Conservation (phyloP, 2,329 filamentous ascomycete genomes). For the Botrytis porri region DNA sequence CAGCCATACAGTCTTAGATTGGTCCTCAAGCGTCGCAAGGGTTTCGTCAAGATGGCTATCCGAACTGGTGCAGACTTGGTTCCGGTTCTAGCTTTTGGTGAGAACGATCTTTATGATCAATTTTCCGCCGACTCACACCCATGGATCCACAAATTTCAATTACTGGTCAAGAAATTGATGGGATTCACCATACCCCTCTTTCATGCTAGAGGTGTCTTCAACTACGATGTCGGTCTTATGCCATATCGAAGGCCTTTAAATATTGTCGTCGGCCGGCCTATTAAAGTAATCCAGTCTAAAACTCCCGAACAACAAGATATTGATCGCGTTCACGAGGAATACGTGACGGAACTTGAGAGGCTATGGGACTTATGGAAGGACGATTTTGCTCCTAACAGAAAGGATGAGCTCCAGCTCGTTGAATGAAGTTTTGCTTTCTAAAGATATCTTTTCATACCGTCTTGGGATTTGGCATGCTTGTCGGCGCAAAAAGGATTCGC, state of each 20-base stretch:
- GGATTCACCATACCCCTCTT: slow-evolving; percentile 92
- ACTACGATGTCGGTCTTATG: slow-evolving; percentile 96
- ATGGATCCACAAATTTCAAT: slow-evolving; percentile 74
- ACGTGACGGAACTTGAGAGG: slow-evolving; percentile 70
- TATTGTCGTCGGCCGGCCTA: slow-evolving; percentile 82
- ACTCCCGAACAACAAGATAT: slow-evolving; percentile 73
- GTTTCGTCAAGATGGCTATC: slow-evolving; percentile 91
- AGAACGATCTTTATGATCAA: slow-evolving; percentile 95
- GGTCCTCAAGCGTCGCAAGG: slow-evolving; percentile 79
- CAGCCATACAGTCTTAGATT: slow-evolving; percentile 73
- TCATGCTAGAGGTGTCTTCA: slow-evolving; percentile 89
- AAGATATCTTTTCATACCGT: not conserved
- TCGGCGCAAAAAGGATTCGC: not conserved
- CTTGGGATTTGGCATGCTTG: not conserved
- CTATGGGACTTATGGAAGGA: slow-evolving; percentile 79
- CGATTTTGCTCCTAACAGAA: slow-evolving; percentile 61
- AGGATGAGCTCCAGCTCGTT: slow-evolving; percentile 65
- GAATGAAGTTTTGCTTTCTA: slow-evolving; percentile 42
- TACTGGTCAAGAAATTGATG: slow-evolving; percentile 78
- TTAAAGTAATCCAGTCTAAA: slow-evolving; percentile 60
- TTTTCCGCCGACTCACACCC: slow-evolving; percentile 75
- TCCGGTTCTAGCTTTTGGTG: slow-evolving; percentile 87
- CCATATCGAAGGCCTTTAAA: slow-evolving; percentile 86
- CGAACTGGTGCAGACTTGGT: slow-evolving; percentile 91
- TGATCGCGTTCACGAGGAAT: slow-evolving; percentile 74